Evolutionary conservation across 1,284 basidiomycete species (phyloP), one percentile per base, ranked within the genome.

Genomic region (Cutaneotrichosporon daszewskae): DNA sequence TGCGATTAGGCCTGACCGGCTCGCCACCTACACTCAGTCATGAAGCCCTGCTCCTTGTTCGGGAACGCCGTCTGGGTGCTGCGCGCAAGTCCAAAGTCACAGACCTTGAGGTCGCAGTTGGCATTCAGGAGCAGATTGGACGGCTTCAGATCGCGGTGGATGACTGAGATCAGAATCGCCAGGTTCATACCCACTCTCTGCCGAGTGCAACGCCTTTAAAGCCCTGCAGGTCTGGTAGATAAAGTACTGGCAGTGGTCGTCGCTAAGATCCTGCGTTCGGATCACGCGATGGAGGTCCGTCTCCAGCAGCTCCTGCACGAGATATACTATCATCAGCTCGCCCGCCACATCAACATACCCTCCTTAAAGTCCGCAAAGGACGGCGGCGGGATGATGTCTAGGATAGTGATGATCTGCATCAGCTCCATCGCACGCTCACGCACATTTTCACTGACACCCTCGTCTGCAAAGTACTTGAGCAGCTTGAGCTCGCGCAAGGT

Each of bases 91-190:
- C 91, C 91, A 68, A 94, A 94, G 65, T 94, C 90, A 67, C 85
- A 88, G 41, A 91, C 87, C 66, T 95, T 95, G 54, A 96, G 80
- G 65, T 96, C 92, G 62, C 92, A 96, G 68, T 96, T 94, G 51
- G 89, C 88, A 61, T 95, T 95, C 43, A 96, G 77, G n/a, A 95
- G 79, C 8, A 95, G 76, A 61, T 96, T 96, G 25, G 89, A 91
- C 0, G 91, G 91, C 71, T 96, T 96, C 55, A 96, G 80, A 70
- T 96, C 91, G 47, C 92, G 84, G 67, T 96, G 91, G 57, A 95
- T 85, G 54, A 96, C 89, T 69, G 17, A 19, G 4, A 36, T 48
- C 26, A 54, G 50, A 16, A 5, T 19, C 11, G 16, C 1, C 4
- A 40, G 51, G 38, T n/a, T 17, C 11, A 25, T 8, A 56, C 66